Percentiles rank a stretch among this genome's conserved stretches.
These are phyloP conservation scores for Coniophora puteana DNA, from an alignment of 1,284 basidiomycete species.

Conservation along the genomic window DNA sequence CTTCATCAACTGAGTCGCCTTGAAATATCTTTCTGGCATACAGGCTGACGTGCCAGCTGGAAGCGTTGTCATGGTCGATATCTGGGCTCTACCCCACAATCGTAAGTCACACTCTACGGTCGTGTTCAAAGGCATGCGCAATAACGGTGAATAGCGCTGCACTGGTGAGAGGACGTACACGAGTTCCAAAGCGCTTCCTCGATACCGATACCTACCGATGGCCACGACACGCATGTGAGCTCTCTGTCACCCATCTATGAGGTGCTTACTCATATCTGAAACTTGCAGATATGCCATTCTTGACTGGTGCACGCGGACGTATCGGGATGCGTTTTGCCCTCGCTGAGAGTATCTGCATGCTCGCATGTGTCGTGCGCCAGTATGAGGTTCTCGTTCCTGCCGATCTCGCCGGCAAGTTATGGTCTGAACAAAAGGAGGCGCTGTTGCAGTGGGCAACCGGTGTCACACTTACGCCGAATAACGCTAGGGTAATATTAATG, in stretches of 20 bases:
- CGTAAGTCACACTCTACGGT: constrained; percentile 19
- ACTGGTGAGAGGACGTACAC: constrained; percentile 41
- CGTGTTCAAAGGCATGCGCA: too few relatives aligned
- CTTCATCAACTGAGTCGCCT: too few relatives aligned
- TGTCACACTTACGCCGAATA: constrained; percentile 26
- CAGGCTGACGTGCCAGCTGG: constrained; percentile 36
- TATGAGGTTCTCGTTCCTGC: constrained; percentile 30
- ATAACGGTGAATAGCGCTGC: constrained; percentile 19
- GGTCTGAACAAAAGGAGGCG: constrained; percentile 22
- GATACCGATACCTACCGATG: constrained; percentile 34
- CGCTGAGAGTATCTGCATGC: constrained; percentile 21
- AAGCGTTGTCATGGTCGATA: constrained; percentile 34
- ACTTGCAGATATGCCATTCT: constrained; percentile 35
- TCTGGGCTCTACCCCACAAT: constrained; percentile 34
- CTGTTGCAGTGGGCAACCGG: constrained; percentile 29
- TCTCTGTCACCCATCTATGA: not conserved
- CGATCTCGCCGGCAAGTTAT: constrained; percentile 21
- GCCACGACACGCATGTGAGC: constrained; percentile 31
- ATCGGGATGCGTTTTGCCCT: constrained; percentile 35
- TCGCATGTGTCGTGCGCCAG: constrained; percentile 26
- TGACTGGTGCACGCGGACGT: constrained; percentile 34
- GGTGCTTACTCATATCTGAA: not conserved
- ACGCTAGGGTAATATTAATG: constrained; percentile 18
- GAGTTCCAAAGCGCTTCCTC: constrained; percentile 44
- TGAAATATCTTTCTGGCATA: too few relatives aligned